Base-by-base conservation (phyloP, 2,329 filamentous ascomycete species). In the Aspergillus sp. region DNA sequence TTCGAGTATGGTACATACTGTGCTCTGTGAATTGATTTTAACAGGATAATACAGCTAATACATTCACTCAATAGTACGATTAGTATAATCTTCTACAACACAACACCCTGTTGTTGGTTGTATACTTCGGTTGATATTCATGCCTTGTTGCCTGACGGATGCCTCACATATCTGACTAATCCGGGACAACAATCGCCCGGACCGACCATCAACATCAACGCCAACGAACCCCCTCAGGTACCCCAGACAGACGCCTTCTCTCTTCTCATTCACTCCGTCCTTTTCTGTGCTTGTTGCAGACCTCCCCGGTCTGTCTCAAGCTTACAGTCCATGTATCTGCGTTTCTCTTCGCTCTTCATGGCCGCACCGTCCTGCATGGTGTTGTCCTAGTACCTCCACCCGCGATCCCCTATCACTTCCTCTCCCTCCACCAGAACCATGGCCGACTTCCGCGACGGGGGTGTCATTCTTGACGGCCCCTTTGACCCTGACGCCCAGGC, bases 401-500 rank as follows among this genome's bases (percentile, higher is more conserved):
- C 44, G 45, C 51, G 29, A 46, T 48, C 47, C 29, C 47, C 40
- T 23, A 41, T 38, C 41, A 20, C 20, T 52, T 45, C 47, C 50
- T 40, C 46, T 50, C 51, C 51, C 53, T 50, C 45, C 55, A 50
- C 50, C 44, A 9, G 32, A 52, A 50, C 42, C 17, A 75, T 76
- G 74, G 68, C 71, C 44, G 71, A 75, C 50, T 70, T 71, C 48
- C 69, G 69, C 34, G 72, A 73, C 57, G 71, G 72, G 34, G 73
- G 71, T 53, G 65, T 77, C 49, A 71, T 75, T 38, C 61, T 75
- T n/a, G 73, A 78, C 58, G 74, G 76, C 20, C 76, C 78, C 48
- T 77, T 79, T 50, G 83, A 87, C 64, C 84, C 84, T 31, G 84
- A 87, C 64, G 81, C 83, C 52, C 83, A 86, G 65, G 81, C 83